These are phyloP conservation scores for Cercospora zeina DNA, from an alignment of 2,329 filamentous ascomycete species.

Conservation along the genomic window DNA sequence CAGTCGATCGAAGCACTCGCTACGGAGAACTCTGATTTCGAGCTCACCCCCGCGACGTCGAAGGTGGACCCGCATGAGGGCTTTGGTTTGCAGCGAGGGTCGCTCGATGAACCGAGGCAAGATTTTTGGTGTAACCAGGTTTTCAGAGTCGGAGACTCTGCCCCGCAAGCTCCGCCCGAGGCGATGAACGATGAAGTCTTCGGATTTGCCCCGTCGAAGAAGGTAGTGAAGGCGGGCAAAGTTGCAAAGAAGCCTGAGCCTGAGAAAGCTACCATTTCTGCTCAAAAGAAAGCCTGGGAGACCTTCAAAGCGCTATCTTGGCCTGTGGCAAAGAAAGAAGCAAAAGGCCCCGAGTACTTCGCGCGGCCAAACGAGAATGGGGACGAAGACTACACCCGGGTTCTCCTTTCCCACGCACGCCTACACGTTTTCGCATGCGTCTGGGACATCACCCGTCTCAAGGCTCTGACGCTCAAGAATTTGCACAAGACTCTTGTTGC, in stretches of 20 bases:
- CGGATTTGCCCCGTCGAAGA: too few relatives aligned
- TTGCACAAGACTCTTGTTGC: conserved; percentile 10
- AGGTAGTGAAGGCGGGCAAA: not conserved
- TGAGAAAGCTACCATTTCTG: not conserved
- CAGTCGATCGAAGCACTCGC: not conserved
- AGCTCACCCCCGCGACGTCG: not conserved
- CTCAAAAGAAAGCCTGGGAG: not conserved
- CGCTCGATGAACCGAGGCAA: not conserved
- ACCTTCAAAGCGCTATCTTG: not conserved
- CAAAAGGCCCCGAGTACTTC: conserved; percentile 36
- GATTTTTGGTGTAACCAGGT: too few relatives aligned
- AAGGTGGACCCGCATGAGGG: not conserved
- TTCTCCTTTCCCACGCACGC: conserved; percentile 19
- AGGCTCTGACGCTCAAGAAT: conserved; percentile 7
- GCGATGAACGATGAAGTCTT: too few relatives aligned
- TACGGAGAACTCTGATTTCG: not conserved
- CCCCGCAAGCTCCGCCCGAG: too few relatives aligned
- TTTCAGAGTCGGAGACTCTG: too few relatives aligned
- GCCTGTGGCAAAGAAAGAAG: not conserved
- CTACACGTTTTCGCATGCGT: conserved; percentile 18
- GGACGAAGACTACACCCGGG: conserved; percentile 16
- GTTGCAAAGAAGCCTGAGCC: too few relatives aligned
- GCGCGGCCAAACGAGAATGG: not conserved
- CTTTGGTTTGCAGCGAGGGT: not conserved
- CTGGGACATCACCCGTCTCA: conserved; percentile 12